Base-by-base conservation (phyloP, 768 basidiomycete species). In the Botryobasidium botryosum region DNA sequence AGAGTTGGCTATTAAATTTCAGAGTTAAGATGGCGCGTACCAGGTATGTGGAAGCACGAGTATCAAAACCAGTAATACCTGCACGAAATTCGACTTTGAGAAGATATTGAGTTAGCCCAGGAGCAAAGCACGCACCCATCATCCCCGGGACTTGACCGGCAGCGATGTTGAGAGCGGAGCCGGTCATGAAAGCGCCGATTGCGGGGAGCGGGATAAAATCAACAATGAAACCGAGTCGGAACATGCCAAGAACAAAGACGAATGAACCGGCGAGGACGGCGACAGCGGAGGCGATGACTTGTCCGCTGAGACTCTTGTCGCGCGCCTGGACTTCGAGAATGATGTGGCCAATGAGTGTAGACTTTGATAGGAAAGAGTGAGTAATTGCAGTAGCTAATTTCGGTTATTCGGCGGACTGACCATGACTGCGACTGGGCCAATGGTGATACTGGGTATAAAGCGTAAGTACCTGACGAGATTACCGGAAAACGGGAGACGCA, bases 401-500 rank as follows among this genome's bases (percentile, higher is more conserved):
- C n/a, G n/a, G n/a, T n/a, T n/a, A n/a, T n/a, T n/a, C n/a, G n/a
- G n/a, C 36, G 36, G 6, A 6, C 17, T 6, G 15, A 77, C 74
- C 90, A 99, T 94, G 58, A 99, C 92, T 6, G 94, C 92, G 53
- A 97, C 92, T 2, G 94, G 94, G 40, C 94, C 94, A 53, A 99
- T 97, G n/a, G 88, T 91, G 33, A 99, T 85, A 67, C 40, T 42
- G 28, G 23, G 23, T 54, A 37, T 29, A 26, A 39, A 26, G 37
- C 31, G 4, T 28, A 45, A 10, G 33, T 32, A 24, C 25, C 33
- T n/a, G 12, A 33, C n/a, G 10, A 26, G 29, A 17, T 20, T 15
- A 37, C n/a, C n/a, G n/a, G 20, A 13, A 32, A 20, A 25, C 13
- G 4, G 43, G 12, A 36, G 35, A 40, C 47, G 7, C 28, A 50